Evolutionary conservation across 2,329 filamentous ascomycete species (phyloP).

Genomic region (Beauveria sp.): DNA sequence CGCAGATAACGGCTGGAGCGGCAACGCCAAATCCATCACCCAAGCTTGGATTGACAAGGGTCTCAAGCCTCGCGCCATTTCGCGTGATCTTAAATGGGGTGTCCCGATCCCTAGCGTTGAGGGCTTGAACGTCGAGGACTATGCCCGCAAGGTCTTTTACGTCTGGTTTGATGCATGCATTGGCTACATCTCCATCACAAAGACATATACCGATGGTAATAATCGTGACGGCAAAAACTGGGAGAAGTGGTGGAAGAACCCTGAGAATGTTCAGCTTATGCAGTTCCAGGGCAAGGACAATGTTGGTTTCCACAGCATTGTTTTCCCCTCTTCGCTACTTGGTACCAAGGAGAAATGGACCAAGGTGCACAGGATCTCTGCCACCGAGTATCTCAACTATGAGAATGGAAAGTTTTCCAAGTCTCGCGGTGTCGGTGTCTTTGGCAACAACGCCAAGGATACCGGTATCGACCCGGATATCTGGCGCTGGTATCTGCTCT

Average conservation of each 20-base stretch:
- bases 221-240: constrained; percentile 54
- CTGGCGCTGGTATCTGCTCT: constrained; percentile 89
- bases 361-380: constrained; percentile 78
- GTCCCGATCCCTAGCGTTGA: constrained; percentile 45
- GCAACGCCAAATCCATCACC: constrained; percentile 69
- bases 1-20: constrained; percentile 70
- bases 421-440: constrained; percentile 81
- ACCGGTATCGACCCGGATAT: constrained; percentile 79
- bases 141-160: constrained; percentile 68
- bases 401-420: constrained; percentile 91
- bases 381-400: constrained; percentile 82
- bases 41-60: constrained; percentile 78
- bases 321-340: constrained; percentile 82
- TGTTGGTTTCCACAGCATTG: constrained; percentile 68
- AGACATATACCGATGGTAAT: constrained; percentile 64
- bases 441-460: constrained; percentile 81
- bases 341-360: constrained; percentile 84
- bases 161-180: constrained; percentile 93
- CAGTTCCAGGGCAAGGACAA: constrained; percentile 85
- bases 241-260: constrained; percentile 93
- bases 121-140: constrained; percentile 46
- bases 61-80: constrained; percentile 80
- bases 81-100: constrained; percentile 89
- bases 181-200: constrained; percentile 91
- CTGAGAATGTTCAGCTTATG: constrained; percentile 79